A percentile compares a stretch with the other conserved stretches of the same genome.
Evolutionary conservation across 129 eudicot genomes (phyloP).

Genomic region (sunflower (Helianthus annuus)): DNA sequence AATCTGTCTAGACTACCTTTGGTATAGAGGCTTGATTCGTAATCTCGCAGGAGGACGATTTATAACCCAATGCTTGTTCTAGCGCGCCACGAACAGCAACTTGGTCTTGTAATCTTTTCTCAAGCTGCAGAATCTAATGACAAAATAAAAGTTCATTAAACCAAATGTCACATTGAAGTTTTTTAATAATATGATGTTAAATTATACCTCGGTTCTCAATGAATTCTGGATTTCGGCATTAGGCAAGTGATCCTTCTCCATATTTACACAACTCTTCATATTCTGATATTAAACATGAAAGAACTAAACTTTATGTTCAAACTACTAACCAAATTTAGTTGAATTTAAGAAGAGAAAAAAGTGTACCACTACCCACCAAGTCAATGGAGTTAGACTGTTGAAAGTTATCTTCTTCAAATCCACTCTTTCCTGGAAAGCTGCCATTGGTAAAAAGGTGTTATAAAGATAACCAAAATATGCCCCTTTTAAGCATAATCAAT

Average conservation of each 20-base stretch:
- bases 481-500: neutral
- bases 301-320: neutral
- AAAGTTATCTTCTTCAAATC: constrained; percentile 46
- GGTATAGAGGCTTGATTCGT: constrained; percentile 56
- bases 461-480: neutral
- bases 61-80: constrained; percentile 81
- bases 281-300: constrained; percentile 42
- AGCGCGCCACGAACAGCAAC: constrained; percentile 74
- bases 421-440: constrained; percentile 71
- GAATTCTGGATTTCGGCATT: constrained; percentile 55
- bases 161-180: neutral
- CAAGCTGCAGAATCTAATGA: constrained; percentile 74
- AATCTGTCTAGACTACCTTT: constrained; percentile 45
- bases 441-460: constrained; percentile 32
- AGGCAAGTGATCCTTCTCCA: constrained; percentile 46
- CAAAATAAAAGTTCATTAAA: neutral
- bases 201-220: constrained; percentile 74
- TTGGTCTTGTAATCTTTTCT: constrained; percentile 84
- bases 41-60: constrained; percentile 43
- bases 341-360: constrained; percentile 14
- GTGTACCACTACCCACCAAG: constrained; percentile 52
- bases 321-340: constrained; percentile 5
- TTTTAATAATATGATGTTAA: neutral
- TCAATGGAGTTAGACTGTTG: constrained; percentile 42
- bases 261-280: constrained; percentile 25